Percentiles rank a stretch among this genome's conserved stretches.
Evolutionary conservation across 129 eudicot genomes (phyloP).

Genomic region (Centaurea solstitialis): DNA sequence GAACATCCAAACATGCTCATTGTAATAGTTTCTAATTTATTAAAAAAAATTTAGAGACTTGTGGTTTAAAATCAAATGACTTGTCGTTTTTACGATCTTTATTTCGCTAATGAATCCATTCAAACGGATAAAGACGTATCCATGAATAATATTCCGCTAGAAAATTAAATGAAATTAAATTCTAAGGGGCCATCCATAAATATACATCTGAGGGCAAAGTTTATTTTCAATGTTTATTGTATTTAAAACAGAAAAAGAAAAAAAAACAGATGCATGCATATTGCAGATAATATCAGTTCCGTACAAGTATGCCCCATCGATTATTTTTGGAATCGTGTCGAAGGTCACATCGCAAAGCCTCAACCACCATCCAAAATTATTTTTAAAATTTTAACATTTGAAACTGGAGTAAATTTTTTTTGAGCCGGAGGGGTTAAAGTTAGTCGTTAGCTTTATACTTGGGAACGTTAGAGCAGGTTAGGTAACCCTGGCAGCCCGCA

Average conservation of each 20-base stretch:
- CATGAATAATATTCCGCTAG: neutral
- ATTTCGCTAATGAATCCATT: neutral
- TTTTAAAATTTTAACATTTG: neutral
- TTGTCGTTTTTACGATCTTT: neutral
- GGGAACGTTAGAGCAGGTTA: no score
- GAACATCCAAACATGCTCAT: neutral
- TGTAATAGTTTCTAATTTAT: no score
- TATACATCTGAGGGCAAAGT: neutral
- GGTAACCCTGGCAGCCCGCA: no score
- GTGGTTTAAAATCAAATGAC: neutral
- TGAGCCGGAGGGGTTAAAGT: no score
- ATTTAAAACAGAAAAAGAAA: neutral
- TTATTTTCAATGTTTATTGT: neutral
- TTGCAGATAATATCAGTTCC: slow-evolving; percentile 7
- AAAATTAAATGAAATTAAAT: no score
- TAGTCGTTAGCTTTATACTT: no score
- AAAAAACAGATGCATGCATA: neutral
- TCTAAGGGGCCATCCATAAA: neutral
- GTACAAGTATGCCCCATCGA: slow-evolving; percentile 14
- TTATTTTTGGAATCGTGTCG: neutral
- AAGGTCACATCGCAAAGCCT: neutral
- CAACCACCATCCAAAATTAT: neutral
- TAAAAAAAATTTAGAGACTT: no score
- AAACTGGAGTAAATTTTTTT: no score
- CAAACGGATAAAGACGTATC: neutral